Conservation (phyloP, 1,284 basidiomycete species). For the Gomphus bonarii region DNA sequence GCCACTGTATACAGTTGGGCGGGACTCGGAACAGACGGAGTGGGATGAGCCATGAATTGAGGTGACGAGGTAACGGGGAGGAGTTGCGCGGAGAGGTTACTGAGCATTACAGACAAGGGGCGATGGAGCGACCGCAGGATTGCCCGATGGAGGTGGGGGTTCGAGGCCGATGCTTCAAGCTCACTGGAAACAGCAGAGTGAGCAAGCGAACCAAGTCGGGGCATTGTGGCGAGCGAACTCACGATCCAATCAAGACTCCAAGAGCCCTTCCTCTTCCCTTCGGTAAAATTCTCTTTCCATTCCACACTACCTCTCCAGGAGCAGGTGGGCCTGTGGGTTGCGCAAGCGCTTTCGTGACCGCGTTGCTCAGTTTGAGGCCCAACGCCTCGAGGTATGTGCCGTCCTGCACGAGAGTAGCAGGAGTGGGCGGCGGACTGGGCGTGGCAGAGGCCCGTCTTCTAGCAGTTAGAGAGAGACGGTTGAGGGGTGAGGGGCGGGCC, state of each 20-base stretch:
- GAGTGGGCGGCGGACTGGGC: conserved; percentile 26
- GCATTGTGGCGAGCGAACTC: conserved; percentile 21
- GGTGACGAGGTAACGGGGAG: conserved; percentile 55
- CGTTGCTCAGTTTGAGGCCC: conserved; percentile 66
- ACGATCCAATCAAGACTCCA: conserved; percentile 60
- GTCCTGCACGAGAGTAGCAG: conserved; percentile 53
- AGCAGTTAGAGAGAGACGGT: conserved; percentile 40
- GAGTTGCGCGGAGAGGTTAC: conserved; percentile 55
- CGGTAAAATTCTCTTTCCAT: conserved; percentile 60
- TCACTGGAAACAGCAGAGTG: conserved; percentile 37
- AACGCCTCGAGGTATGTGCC: conserved; percentile 70
- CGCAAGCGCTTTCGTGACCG: conserved; percentile 62
- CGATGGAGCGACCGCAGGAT: conserved; percentile 63
- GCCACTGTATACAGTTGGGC: conserved; percentile 62
- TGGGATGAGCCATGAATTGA: conserved; percentile 41
- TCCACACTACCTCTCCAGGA: conserved; percentile 36
- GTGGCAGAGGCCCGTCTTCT: conserved; percentile 41
- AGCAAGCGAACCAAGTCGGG: conserved; percentile 9
- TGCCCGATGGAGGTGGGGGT: conserved; percentile 54
- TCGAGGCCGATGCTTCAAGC: conserved; percentile 49
- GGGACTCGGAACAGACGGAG: conserved; percentile 45
- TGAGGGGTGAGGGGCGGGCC: conserved; percentile 35
- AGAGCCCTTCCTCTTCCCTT: conserved; percentile 54
- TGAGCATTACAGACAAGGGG: conserved; percentile 62
- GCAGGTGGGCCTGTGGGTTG: conserved; percentile 45